A percentile compares a stretch with the other conserved stretches of the same genome.
phyloP scores from a whole-genome alignment of 2,329 filamentous ascomycete genomes.

The Cryphonectria parasitica region DNA sequence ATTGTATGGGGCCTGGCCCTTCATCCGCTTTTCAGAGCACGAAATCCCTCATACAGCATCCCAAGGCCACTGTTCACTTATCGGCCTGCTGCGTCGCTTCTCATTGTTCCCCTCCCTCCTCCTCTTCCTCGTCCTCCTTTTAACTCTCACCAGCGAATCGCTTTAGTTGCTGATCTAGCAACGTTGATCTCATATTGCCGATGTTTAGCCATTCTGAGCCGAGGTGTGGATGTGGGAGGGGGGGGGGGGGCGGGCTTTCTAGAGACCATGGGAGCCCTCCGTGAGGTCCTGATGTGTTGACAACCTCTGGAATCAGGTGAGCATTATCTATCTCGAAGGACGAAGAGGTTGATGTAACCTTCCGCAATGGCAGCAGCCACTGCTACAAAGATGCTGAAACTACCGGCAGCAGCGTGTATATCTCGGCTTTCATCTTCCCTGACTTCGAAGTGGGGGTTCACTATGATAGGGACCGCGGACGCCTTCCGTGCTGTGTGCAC shows the following conservation, averaged over 20 bases:
- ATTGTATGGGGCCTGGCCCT: neutral
- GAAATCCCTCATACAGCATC: neutral
- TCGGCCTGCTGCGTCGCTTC: neutral
- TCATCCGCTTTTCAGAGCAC: neutral
- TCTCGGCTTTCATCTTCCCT: conserved; percentile 5
- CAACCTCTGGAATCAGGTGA: neutral
- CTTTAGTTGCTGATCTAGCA: neutral
- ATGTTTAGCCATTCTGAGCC: conserved; percentile 1
- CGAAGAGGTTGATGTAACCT: conserved; percentile 22
- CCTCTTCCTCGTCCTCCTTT: neutral
- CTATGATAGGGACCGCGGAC: neutral
- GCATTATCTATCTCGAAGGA: conserved; percentile 12
- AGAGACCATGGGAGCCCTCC: neutral
- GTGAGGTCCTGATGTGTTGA: neutral
- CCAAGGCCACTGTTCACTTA: neutral
- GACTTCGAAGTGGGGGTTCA: conserved; percentile 5
- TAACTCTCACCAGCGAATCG: neutral
- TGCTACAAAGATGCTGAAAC: conserved; percentile 6
- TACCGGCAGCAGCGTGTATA: conserved; percentile 12
- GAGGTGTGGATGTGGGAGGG: neutral
- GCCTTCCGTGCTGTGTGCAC: neutral
- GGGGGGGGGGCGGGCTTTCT: neutral
- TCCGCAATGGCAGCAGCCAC: conserved; percentile 7
- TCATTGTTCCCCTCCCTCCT: neutral
- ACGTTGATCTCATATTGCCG: neutral